These are phyloP conservation scores for Tolypocladium endophyticum DNA, from an alignment of 2,329 filamentous ascomycete genomes.

Conservation along the genomic window DNA sequence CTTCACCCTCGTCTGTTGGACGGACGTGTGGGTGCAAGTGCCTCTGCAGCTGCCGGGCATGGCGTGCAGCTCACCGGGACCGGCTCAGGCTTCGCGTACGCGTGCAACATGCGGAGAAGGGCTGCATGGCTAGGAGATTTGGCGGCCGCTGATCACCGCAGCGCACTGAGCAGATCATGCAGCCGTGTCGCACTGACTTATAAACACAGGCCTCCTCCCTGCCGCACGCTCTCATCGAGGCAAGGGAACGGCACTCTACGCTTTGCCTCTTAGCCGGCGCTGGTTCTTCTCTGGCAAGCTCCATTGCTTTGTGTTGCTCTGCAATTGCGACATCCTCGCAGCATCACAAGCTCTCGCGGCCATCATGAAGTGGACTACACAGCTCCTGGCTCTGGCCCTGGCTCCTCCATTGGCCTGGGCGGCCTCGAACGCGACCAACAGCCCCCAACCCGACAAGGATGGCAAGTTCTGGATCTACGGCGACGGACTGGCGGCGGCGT, in stretches of 20 bases:
- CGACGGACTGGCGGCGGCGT: constrained; percentile 54
- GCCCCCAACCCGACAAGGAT: constrained; percentile 36
- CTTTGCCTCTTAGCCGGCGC: background rate
- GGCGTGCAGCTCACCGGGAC: background rate
- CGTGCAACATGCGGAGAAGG: background rate
- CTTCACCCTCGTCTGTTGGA: background rate
- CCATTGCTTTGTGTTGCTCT: background rate
- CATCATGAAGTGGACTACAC: constrained; percentile 12
- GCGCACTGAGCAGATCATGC: background rate
- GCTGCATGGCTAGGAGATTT: background rate
- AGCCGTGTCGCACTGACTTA: background rate
- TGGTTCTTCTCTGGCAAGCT: background rate
- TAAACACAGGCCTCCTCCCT: background rate
- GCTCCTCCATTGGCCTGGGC: constrained; percentile 8
- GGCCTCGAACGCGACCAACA: constrained; percentile 2
- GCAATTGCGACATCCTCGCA: background rate
- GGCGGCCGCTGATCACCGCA: background rate
- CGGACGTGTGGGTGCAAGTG: background rate
- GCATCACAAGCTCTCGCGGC: background rate
- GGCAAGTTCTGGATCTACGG: constrained; percentile 65
- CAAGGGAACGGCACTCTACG: background rate
- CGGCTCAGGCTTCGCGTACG: background rate
- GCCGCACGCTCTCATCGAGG: background rate
- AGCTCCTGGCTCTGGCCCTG: constrained; percentile 7
- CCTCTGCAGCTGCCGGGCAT: background rate